Evolutionary conservation across 805 yeast genomes (phyloP), one percentile per base, ranked within the genome.

Genomic region (Saccharomycopsis microspora): DNA sequence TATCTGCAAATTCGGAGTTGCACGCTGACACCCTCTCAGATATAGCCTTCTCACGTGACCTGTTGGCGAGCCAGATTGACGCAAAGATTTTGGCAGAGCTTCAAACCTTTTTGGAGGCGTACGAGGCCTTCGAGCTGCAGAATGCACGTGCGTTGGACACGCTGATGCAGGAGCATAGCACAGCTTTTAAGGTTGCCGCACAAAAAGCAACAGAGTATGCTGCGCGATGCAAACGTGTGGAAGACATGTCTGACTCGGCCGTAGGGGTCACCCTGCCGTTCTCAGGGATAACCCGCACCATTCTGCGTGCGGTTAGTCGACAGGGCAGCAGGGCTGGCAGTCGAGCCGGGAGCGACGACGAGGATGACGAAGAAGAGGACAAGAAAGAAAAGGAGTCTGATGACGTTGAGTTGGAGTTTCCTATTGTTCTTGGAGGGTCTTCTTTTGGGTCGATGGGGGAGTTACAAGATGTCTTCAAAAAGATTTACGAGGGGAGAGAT

Each of bases 1-100:
- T 51, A 19, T 34, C 45, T 3, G 47, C 52, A 3, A 51, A 51
- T 37, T 52, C 39, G 30, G 53, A 52, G 34, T 35, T 47, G 9
- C 53, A 52, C 37, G 43, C 50, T 41, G 53, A 52, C 34, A 32
- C 45, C 33, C 19, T 52, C 8, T 42, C 47, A 9, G 55, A 52
- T 34, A 39, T 52, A 5, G 33, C 49, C 11, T 52, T 29, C 32
- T 41, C 49, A 5, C 39, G 49, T 40, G 54, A 52, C 19, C 47
- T 51, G 4, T 39, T 52, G 10, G 32, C 47, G 2, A 41, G 19
- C 10, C 55, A 52, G 42, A 52, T 52, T 11, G 44, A 47, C 28
- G 29, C 42, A 5, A 52, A 52, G 39, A 40, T 52, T 27, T 33
- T 50, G 9, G 7, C n/a, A 8, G 53, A 49, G 33, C 32, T 52